A percentile compares a stretch with the other conserved stretches of the same genome.
Conservation (phyloP, 495 filamentous ascomycete genomes). For the Annulohypoxylon moriforme region DNA sequence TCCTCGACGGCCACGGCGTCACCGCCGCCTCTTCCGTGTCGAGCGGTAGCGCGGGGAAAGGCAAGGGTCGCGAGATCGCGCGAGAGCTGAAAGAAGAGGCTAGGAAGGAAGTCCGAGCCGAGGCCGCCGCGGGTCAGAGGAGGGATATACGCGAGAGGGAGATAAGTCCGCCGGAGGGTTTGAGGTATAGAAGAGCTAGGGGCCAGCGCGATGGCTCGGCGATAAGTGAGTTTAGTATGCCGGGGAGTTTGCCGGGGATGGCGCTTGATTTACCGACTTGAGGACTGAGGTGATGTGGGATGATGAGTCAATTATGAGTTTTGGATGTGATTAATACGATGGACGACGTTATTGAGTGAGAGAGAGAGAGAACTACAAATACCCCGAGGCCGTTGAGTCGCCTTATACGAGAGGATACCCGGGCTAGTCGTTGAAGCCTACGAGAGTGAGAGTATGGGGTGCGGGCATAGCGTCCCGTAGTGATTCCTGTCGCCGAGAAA, state of each 20-base stretch:
- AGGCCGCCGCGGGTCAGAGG: slow-evolving; percentile 50
- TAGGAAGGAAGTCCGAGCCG: slow-evolving; percentile 57
- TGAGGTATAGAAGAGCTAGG: slow-evolving; percentile 53
- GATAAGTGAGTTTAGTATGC: slow-evolving; percentile 40
- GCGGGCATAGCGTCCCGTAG: not conserved
- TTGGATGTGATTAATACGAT: not conserved
- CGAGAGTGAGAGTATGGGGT: not conserved
- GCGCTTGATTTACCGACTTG: slow-evolving; percentile 38
- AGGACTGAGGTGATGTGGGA: not conserved
- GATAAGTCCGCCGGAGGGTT: slow-evolving; percentile 47
- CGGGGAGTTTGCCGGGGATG: slow-evolving; percentile 44
- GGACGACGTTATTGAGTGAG: not conserved
- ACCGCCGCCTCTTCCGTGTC: slow-evolving; percentile 38
- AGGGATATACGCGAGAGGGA: slow-evolving; percentile 45
- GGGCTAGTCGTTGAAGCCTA: not conserved
- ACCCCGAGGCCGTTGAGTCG: not conserved
- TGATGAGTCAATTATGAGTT: not conserved
- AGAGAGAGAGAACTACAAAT: not conserved
- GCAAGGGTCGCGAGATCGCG: slow-evolving; percentile 61
- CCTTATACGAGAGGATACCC: not conserved
- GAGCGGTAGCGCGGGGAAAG: slow-evolving; percentile 53
- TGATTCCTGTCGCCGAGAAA: not conserved
- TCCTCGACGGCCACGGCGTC: slow-evolving; percentile 56
- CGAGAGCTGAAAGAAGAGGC: slow-evolving; percentile 60
- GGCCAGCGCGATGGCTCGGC: slow-evolving; percentile 48